Evolutionary conservation across 208 protist species (phyloP).

Genomic region (Acanthamoeba healyi): DNA sequence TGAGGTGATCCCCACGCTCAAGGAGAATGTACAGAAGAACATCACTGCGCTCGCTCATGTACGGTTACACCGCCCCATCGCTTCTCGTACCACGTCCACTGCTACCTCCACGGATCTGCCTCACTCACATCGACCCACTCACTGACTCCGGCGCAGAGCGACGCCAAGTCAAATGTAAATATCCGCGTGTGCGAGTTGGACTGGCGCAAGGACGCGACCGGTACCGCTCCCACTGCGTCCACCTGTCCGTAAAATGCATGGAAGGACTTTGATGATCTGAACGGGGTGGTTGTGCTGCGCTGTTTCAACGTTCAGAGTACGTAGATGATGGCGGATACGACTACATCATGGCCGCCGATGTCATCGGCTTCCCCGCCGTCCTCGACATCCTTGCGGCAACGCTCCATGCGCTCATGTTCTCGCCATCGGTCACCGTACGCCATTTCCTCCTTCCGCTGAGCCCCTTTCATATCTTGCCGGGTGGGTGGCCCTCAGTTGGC

Average conservation of each 20-base stretch:
- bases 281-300: too few species aligned
- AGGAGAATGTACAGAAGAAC: constrained; percentile 3
- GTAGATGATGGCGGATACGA: not conserved
- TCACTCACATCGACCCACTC: too few species aligned
- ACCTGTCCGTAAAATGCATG: too few species aligned
- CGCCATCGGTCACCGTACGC: not conserved
- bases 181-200: not conserved
- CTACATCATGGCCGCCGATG: constrained; percentile 30
- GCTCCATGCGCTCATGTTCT: constrained; percentile 22
- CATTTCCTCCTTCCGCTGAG: not conserved
- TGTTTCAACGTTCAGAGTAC: not conserved
- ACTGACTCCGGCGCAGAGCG: too few species aligned
- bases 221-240: too few species aligned
- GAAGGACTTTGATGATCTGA: too few species aligned
- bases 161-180: not conserved
- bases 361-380: constrained; percentile 19
- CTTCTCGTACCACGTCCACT: not conserved
- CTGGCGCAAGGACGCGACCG: constrained; percentile 7
- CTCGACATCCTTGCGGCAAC: constrained; percentile 16
- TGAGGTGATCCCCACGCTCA: constrained; percentile 13
- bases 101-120: too few species aligned
- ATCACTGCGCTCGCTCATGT: not conserved
- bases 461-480: too few species aligned
- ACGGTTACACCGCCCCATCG: not conserved
- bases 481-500: too few species aligned